phyloP scores from a whole-genome alignment of 2,329 filamentous ascomycete species.

The Periconia sp. region DNA sequence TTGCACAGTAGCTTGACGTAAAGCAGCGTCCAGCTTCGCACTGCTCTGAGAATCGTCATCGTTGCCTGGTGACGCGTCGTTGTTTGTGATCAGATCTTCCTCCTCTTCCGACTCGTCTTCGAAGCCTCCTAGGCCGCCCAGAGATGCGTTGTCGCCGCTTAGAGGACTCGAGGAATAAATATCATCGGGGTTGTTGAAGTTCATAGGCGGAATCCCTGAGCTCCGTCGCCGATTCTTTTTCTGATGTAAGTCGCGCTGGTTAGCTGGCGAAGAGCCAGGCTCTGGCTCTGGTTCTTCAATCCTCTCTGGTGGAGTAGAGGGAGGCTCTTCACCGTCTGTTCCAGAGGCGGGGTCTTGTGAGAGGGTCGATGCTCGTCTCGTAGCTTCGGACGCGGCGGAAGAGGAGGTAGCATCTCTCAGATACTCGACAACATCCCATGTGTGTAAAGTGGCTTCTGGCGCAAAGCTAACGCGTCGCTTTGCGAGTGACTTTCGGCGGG shows the following conservation, averaged over 20 bases:
- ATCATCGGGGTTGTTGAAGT: slow-evolving; percentile 65
- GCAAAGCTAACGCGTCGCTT: slow-evolving; percentile 96
- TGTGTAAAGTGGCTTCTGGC: slow-evolving; percentile 94
- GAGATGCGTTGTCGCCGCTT: slow-evolving; percentile 58
- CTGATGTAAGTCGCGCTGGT: slow-evolving; percentile 66
- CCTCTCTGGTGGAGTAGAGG: slow-evolving; percentile 65
- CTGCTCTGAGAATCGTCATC: slow-evolving; percentile 65
- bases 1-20: slow-evolving; percentile 72
- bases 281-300: slow-evolving; percentile 62
- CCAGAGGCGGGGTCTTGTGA: slow-evolving; percentile 43
- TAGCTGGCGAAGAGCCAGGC: slow-evolving; percentile 61
- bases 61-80: slow-evolving; percentile 56
- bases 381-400: slow-evolving; percentile 71
- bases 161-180: slow-evolving; percentile 78
- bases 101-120: slow-evolving; percentile 63
- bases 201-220: slow-evolving; percentile 66
- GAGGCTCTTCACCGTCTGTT: slow-evolving; percentile 57
- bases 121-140: slow-evolving; percentile 49
- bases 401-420: slow-evolving; percentile 82
- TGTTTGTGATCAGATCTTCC: slow-evolving; percentile 71
- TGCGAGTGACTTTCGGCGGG: slow-evolving; percentile 85
- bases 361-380: slow-evolving; percentile 69
- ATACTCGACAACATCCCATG: slow-evolving; percentile 92
- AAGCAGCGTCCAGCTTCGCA: slow-evolving; percentile 72
- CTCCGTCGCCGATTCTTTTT: slow-evolving; percentile 61